Conservation (phyloP, 2,329 filamentous ascomycete genomes). For the Aspergillus vadensis region DNA sequence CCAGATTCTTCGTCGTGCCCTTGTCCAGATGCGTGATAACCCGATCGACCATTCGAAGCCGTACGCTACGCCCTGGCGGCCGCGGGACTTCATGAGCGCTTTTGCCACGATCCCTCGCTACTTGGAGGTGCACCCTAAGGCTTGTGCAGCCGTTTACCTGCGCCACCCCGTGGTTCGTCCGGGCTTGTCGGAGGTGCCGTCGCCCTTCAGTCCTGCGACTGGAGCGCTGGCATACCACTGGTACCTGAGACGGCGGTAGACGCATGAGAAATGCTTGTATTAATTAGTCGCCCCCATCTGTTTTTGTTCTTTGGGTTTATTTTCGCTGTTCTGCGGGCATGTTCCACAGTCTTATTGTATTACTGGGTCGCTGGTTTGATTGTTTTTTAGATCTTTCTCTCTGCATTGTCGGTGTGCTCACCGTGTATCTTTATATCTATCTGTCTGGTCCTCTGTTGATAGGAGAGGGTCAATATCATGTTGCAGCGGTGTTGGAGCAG, state of each 20-base stretch:
- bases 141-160: slow-evolving; percentile 93
- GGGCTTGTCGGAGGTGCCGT: slow-evolving; percentile 78
- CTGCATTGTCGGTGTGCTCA: slow-evolving; percentile 23
- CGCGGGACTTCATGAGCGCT: slow-evolving; percentile 80
- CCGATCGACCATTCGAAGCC: slow-evolving; percentile 75
- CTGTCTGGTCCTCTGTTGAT: slow-evolving; percentile 19
- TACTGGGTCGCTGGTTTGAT: slow-evolving; percentile 37
- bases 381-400: slow-evolving; percentile 10
- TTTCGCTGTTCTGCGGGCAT: slow-evolving; percentile 26
- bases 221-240: slow-evolving; percentile 86
- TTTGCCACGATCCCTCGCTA: slow-evolving; percentile 96
- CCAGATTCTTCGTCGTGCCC: slow-evolving; percentile 55
- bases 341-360: slow-evolving; percentile 35
- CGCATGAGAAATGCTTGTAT: slow-evolving; percentile 11
- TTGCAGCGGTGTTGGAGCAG: slow-evolving; percentile 10
- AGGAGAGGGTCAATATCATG: slow-evolving; percentile 10
- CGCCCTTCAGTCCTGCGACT: slow-evolving; percentile 71
- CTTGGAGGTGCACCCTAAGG: slow-evolving; percentile 95
- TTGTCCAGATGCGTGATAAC: slow-evolving; percentile 70
- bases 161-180: slow-evolving; percentile 88
- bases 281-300: neutral
- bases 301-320: slow-evolving; percentile 15
- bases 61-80: slow-evolving; percentile 88
- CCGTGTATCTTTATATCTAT: slow-evolving; percentile 11
- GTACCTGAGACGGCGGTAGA: slow-evolving; percentile 81